phyloP scores from a whole-genome alignment of 805 yeast genomes.

The Candida lessepsii region DNA sequence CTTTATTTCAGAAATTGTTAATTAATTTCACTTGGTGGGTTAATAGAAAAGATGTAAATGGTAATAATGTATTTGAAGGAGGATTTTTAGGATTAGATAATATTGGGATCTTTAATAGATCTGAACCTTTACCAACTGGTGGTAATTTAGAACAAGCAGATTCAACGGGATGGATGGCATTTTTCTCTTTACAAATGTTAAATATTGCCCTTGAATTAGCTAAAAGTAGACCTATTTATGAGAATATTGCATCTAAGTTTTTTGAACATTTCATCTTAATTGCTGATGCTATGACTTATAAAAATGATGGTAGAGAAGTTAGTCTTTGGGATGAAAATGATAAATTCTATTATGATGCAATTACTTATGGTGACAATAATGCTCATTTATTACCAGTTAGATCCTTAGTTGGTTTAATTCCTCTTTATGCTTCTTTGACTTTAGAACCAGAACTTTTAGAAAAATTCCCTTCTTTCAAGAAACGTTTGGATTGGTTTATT shows the following conservation, averaged over 20 bases:
- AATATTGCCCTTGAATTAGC: constrained; percentile 90
- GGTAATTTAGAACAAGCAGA: constrained; percentile 91
- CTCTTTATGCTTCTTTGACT: constrained; percentile 84
- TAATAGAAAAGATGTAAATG: constrained; percentile 81
- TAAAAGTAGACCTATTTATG: constrained; percentile 79
- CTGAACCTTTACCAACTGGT: constrained; percentile 91
- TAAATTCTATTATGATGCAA: constrained; percentile 87
- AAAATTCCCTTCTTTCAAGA: constrained; percentile 77
- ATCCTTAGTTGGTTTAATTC: constrained; percentile 88
- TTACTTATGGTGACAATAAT: constrained; percentile 70
- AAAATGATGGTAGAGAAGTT: constrained; percentile 45
- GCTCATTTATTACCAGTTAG: constrained; percentile 77
- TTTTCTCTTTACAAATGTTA: constrained; percentile 85
- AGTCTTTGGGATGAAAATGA: constrained; percentile 90
- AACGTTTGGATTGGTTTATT: constrained; percentile 80
- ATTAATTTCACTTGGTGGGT: constrained; percentile 98
- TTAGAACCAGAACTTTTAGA: constrained; percentile 80
- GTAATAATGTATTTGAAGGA: constrained; percentile 89
- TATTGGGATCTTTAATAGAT: constrained; percentile 88
- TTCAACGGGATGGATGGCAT: constrained; percentile 98
- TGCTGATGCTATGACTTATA: constrained; percentile 89
- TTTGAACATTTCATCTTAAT: constrained; percentile 89
- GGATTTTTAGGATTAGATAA: constrained; percentile 92
- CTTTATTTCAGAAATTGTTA: constrained; percentile 88
- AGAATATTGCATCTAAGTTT: constrained; percentile 90